Conservation (phyloP, 108 stramenopile species). For the Schizochytrium sp. region DNA sequence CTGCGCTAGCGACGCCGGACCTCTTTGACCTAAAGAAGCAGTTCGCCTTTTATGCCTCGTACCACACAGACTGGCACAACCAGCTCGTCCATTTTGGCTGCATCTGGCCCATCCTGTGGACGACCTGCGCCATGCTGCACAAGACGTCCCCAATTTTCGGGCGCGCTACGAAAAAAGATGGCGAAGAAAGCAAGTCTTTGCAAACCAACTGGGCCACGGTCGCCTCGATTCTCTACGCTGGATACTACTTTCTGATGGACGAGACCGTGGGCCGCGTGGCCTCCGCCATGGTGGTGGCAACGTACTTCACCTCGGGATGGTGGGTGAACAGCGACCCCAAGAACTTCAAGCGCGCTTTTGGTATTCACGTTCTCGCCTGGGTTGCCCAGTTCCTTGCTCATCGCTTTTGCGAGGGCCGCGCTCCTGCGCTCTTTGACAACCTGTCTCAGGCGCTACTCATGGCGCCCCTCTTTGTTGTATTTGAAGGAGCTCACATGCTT, state of each 20-base stretch:
- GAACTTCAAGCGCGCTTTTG: neutral
- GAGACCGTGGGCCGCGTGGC: neutral
- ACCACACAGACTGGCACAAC: neutral
- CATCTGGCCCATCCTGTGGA: neutral
- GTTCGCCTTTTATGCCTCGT: neutral
- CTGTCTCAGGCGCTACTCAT: neutral
- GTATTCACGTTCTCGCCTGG: neutral
- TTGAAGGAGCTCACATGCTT: neutral
- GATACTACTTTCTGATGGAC: neutral
- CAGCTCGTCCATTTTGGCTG: neutral
- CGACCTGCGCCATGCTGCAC: neutral
- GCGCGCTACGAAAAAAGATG: neutral
- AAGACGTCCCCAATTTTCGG: neutral
- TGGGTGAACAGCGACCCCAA: neutral
- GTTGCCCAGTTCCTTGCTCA: conserved; percentile 18
- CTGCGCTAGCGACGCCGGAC: neutral
- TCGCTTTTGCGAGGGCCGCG: neutral
- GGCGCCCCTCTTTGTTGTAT: conserved; percentile 17
- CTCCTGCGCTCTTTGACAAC: conserved; percentile 14
- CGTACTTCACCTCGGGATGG: neutral
- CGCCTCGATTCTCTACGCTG: neutral
- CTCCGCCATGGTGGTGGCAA: neutral
- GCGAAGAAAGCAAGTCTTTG: neutral
- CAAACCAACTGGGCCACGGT: neutral
- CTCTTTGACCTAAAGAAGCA: neutral